Conservation (phyloP, 1,284 basidiomycete species). For the Ceratobasidium papillatum region DNA sequence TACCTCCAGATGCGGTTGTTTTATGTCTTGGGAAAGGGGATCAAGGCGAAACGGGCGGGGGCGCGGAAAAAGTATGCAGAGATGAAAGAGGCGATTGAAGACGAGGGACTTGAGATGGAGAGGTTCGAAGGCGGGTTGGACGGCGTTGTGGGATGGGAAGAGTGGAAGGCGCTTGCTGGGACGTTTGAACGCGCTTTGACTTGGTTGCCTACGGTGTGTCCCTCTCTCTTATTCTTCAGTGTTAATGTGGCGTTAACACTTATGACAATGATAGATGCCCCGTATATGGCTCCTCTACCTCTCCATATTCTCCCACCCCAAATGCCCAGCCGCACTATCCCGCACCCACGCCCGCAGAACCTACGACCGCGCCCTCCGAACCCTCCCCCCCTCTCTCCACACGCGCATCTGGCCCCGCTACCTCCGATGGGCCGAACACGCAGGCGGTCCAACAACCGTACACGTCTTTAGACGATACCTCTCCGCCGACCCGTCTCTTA, state of each 20-base stretch:
- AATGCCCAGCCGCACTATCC: constrained; percentile 85
- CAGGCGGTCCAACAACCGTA: constrained; percentile 86
- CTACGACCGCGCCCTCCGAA: constrained; percentile 94
- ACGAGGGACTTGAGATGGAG: constrained; percentile 79
- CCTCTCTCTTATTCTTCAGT: neutral
- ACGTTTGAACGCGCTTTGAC: constrained; percentile 92
- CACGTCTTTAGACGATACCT: constrained; percentile 92
- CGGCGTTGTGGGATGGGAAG: constrained; percentile 88
- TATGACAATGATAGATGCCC: constrained; percentile 75
- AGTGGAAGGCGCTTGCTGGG: constrained; percentile 91
- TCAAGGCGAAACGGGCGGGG: constrained; percentile 77
- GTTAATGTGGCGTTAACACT: neutral
- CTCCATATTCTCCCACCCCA: constrained; percentile 88
- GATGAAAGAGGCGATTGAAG: constrained; percentile 87
- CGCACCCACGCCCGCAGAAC: constrained; percentile 92
- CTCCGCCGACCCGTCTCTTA: constrained; percentile 82
- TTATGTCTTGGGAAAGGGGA: constrained; percentile 82
- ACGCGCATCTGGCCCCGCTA: constrained; percentile 93
- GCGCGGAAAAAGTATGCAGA: constrained; percentile 89
- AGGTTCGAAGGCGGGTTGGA: constrained; percentile 88
- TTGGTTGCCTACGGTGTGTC: constrained; percentile 87
- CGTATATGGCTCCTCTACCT: constrained; percentile 94
- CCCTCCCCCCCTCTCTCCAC: constrained; percentile 94
- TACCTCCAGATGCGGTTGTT: constrained; percentile 87
- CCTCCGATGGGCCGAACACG: constrained; percentile 90